phyloP scores from a whole-genome alignment of 2,329 filamentous ascomycete genomes.

The Nemania sp. region DNA sequence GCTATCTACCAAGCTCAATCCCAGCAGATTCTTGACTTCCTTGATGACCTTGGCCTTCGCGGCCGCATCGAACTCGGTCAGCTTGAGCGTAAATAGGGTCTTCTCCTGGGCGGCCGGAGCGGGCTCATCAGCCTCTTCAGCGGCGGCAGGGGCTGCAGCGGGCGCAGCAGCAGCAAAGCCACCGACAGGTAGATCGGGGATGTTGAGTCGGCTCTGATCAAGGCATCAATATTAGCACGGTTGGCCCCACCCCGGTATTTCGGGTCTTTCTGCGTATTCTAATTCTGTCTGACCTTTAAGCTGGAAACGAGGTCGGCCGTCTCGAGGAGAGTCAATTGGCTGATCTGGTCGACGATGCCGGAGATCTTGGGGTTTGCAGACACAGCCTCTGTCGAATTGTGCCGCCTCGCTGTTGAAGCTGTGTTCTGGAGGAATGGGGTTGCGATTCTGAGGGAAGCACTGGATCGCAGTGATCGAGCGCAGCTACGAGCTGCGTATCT shows the following conservation, averaged over 20 bases:
- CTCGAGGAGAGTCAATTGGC: slow-evolving; percentile 96
- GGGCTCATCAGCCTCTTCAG: slow-evolving; percentile 86
- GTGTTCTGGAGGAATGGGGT: slow-evolving; percentile 61
- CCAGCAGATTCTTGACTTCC: slow-evolving; percentile 97
- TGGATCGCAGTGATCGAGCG: slow-evolving; percentile 70
- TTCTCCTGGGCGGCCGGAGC: slow-evolving; percentile 93
- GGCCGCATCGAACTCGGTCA: slow-evolving; percentile 86
- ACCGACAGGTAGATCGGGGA: slow-evolving; percentile 95
- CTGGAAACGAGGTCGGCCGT: slow-evolving; percentile 94
- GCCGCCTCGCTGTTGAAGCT: slow-evolving; percentile 73
- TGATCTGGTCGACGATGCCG: slow-evolving; percentile 97
- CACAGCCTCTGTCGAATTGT: slow-evolving; percentile 85
- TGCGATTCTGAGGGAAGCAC: slow-evolving; percentile 60
- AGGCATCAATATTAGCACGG: slow-evolving; percentile 37
- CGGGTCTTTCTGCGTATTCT: slow-evolving; percentile 32
- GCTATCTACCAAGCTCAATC: slow-evolving; percentile 95
- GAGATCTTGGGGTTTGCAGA: slow-evolving; percentile 87
- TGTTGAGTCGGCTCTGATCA: slow-evolving; percentile 87
- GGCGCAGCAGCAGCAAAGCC: slow-evolving; percentile 82
- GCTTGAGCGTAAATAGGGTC: slow-evolving; percentile 96
- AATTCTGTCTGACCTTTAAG: slow-evolving; percentile 96
- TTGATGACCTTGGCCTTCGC: slow-evolving; percentile 99
- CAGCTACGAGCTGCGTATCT: slow-evolving; percentile 74
- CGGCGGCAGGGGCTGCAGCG: slow-evolving; percentile 63
- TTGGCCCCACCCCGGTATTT: not conserved